Evolutionary conservation across 805 yeast genomes (phyloP).

Genomic region (Candida yuanshanica): DNA sequence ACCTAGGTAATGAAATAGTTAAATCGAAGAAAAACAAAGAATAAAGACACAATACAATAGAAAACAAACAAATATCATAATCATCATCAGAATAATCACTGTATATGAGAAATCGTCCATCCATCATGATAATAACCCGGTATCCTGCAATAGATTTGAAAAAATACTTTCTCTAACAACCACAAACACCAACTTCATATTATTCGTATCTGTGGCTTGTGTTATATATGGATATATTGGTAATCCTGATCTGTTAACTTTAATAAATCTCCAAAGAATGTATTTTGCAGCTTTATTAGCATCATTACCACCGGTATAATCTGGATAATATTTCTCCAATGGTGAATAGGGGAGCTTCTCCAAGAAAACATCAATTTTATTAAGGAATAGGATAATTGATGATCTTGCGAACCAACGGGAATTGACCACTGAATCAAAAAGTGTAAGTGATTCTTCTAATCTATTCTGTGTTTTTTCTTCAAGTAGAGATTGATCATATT

Average conservation of each 20-base stretch:
- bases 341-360: conserved; percentile 81
- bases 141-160: conserved; percentile 69
- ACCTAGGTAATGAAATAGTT: too few relatives aligned
- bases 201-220: conserved; percentile 90
- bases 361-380: conserved; percentile 86
- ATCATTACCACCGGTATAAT: conserved; percentile 85
- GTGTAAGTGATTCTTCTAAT: conserved; percentile 72
- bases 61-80: not conserved
- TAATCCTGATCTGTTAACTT: conserved; percentile 74
- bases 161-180: conserved; percentile 77
- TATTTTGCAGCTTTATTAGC: conserved; percentile 89
- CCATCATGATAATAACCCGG: conserved; percentile 55
- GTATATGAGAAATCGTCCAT: too few relatives aligned
- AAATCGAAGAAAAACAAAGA: not conserved
- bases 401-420: conserved; percentile 90
- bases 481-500: conserved; percentile 79
- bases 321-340: conserved; percentile 77
- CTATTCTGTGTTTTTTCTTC: conserved; percentile 76
- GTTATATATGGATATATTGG: conserved; percentile 88
- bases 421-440: conserved; percentile 87
- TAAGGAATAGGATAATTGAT: conserved; percentile 78
- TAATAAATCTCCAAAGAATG: conserved; percentile 84
- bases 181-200: conserved; percentile 79
- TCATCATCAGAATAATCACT: too few relatives aligned
- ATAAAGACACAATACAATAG: not conserved